Conservation (phyloP, 2,329 filamentous ascomycete genomes). For the Epichloe sylvatica region DNA sequence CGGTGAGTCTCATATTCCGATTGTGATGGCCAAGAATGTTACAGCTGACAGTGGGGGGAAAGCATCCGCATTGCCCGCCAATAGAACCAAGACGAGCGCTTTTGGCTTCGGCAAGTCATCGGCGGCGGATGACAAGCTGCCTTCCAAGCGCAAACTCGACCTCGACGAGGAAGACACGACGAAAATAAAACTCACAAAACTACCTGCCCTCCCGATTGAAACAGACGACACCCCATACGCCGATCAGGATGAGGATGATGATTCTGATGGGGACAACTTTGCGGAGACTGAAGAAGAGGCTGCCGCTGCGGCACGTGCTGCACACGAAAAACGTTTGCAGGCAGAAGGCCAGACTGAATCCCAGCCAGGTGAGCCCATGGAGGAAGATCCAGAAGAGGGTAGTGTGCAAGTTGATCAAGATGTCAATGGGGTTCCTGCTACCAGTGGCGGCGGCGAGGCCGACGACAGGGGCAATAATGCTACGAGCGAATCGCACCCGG, state of each 20-base stretch:
- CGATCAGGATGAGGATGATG: constrained; percentile 53
- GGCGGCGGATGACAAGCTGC: constrained; percentile 53
- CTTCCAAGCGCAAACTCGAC: constrained; percentile 61
- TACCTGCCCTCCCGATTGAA: constrained; percentile 62
- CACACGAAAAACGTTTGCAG: constrained; percentile 63
- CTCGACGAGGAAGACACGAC: constrained; percentile 81
- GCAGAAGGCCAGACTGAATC: constrained; percentile 34
- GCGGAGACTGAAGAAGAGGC: constrained; percentile 77
- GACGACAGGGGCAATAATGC: constrained; percentile 6
- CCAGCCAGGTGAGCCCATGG: constrained; percentile 29
- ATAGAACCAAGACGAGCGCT: constrained; percentile 60
- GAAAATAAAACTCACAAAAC: constrained; percentile 77
- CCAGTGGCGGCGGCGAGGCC: constrained; percentile 5
- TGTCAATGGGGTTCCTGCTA: constrained; percentile 12
- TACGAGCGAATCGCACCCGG: not conserved
- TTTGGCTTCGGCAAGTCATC: constrained; percentile 68
- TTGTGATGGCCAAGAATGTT: not conserved
- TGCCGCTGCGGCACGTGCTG: constrained; percentile 69
- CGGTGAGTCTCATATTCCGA: constrained; percentile 19
- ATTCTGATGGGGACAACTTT: constrained; percentile 63
- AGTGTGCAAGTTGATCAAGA: constrained; percentile 13
- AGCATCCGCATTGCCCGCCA: constrained; percentile 48
- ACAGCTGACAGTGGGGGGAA: constrained; percentile 4
- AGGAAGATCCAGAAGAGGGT: constrained; percentile 14
- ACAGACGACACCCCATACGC: constrained; percentile 46